Conservation (phyloP, 257 asterid genomes). For the Verbascum thapsus region DNA sequence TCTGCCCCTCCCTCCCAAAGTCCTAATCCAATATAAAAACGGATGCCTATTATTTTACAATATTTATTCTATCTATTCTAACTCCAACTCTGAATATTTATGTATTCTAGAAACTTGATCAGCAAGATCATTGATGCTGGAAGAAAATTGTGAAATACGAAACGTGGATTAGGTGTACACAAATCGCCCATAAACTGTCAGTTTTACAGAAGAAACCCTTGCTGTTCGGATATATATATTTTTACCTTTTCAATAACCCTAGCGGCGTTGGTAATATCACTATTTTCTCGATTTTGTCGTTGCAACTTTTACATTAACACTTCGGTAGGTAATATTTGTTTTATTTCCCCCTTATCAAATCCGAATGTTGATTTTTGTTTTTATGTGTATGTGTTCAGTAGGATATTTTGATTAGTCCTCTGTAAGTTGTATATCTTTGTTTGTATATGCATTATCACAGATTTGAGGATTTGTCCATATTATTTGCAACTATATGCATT, state of each 20-base stretch:
- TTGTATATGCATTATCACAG: background rate
- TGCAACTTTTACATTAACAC: background rate
- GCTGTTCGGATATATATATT: conserved; percentile 3
- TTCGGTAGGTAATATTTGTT: no score
- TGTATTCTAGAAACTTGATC: conserved; percentile 17
- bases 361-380: background rate
- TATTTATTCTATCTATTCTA: conserved; percentile 1
- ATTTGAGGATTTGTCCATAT: background rate
- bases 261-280: conserved; percentile 29
- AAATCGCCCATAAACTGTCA: conserved; percentile 6
- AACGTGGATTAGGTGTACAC: background rate
- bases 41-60: no score
- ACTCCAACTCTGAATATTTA: conserved; percentile 12
- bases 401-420: background rate
- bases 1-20: no score
- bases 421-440: background rate
- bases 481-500: background rate
- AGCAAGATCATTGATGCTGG: background rate
- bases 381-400: background rate
- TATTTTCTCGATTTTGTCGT: background rate
- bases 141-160: background rate
- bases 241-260: conserved; percentile 29
- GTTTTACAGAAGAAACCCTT: conserved; percentile 17
- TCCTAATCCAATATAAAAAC: no score
- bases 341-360: no score